phyloP scores from a whole-genome alignment of 192 early-diverging fungal genomes.

The Cetraspora pellucida region DNA sequence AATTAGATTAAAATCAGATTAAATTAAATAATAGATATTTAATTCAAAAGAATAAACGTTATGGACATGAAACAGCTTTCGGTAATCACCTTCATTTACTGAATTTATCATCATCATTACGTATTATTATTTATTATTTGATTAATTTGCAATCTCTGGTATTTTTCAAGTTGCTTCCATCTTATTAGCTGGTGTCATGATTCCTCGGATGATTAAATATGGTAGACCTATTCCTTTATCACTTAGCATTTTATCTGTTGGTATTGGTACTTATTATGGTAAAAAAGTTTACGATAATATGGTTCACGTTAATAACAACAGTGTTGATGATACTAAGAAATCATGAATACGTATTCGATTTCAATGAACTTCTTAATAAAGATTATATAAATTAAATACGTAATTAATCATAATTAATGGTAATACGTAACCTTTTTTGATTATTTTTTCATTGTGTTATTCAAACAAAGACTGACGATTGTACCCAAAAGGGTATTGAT shows the following conservation, averaged over 20 bases:
- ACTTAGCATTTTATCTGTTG: conserved; percentile 40
- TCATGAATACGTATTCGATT: too few species aligned
- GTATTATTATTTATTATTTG: not conserved
- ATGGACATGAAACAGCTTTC: conserved; percentile 49
- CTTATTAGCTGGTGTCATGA: conserved; percentile 40
- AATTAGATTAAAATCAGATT: not conserved
- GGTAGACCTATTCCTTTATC: conserved; percentile 44
- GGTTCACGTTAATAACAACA: not conserved
- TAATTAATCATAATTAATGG: too few species aligned
- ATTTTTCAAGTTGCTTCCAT: conserved; percentile 40
- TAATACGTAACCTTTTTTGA: too few species aligned
- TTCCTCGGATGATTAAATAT: conserved; percentile 44
- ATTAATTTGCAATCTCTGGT: not conserved
- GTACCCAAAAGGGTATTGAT: too few species aligned
- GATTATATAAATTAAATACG: too few species aligned
- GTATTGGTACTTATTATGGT: conserved; percentile 47
- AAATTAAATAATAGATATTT: conserved; percentile 29
- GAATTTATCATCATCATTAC: not conserved
- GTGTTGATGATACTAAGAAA: not conserved
- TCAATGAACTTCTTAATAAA: too few species aligned
- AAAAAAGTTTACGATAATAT: conserved; percentile 47
- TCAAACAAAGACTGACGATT: too few species aligned
- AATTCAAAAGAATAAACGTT: conserved; percentile 43
- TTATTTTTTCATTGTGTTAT: too few species aligned
- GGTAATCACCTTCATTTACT: conserved; percentile 14